Conservation (phyloP, 2,329 filamentous ascomycete species). For the Trichoderma sp. region DNA sequence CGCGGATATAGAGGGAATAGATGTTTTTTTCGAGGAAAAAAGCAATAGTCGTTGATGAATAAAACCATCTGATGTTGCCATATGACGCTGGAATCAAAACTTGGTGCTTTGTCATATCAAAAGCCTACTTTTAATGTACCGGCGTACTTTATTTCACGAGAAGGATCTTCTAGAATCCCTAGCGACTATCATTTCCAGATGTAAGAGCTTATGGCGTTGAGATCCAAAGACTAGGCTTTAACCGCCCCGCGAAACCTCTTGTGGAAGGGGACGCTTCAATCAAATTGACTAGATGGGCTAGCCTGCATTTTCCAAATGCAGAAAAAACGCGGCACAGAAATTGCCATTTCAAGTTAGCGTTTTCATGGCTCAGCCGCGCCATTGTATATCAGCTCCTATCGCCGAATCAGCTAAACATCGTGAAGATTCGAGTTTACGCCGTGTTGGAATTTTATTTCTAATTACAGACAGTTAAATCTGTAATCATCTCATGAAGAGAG, state of each 20-base stretch:
- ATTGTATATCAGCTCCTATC: background rate
- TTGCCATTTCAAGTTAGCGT: conserved; percentile 4
- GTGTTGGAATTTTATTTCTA: background rate
- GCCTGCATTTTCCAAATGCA: background rate
- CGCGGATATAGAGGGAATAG: background rate
- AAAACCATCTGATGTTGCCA: background rate
- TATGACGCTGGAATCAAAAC: background rate
- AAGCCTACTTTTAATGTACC: background rate
- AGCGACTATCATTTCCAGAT: background rate
- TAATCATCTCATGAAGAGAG: background rate
- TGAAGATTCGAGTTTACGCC: background rate
- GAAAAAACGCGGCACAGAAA: conserved; percentile 1
- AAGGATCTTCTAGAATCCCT: background rate
- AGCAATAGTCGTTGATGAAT: background rate
- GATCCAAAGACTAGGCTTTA: background rate
- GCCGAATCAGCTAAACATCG: background rate
- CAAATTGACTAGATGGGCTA: background rate
- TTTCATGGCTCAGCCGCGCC: too few species aligned
- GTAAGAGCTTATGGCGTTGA: background rate
- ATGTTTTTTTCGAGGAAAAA: background rate
- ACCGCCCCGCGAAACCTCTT: background rate
- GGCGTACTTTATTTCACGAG: background rate
- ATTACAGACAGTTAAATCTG: background rate
- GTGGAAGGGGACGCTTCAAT: background rate
- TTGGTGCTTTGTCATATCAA: background rate